Conservation (phyloP, 495 filamentous ascomycete species). For the Xylaria telfairii region DNA sequence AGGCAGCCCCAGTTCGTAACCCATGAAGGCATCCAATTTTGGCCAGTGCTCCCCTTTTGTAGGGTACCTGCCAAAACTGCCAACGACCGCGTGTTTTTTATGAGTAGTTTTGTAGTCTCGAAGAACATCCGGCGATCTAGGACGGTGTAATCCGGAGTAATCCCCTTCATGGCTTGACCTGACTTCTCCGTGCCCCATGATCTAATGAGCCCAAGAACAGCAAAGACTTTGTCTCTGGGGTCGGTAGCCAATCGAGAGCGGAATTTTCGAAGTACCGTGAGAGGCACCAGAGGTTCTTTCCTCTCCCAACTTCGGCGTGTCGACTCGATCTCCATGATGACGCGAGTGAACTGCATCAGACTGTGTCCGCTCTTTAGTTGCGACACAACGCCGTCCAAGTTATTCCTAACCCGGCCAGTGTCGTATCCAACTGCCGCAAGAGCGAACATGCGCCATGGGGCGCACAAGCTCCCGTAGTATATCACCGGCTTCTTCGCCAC, state of each 20-base stretch:
- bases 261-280: slow-evolving; percentile 33
- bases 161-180: slow-evolving; percentile 4
- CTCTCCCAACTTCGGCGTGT: slow-evolving; percentile 21
- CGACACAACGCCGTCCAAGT: slow-evolving; percentile 7
- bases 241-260: slow-evolving; percentile 31
- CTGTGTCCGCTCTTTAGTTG: slow-evolving; percentile 14
- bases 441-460: slow-evolving; percentile 27
- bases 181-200: slow-evolving; percentile 28
- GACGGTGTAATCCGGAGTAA: slow-evolving; percentile 29
- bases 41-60: slow-evolving; percentile 12
- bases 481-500: slow-evolving; percentile 21
- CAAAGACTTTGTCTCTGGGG: slow-evolving; percentile 37
- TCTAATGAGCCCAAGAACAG: slow-evolving; percentile 32
- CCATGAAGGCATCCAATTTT: slow-evolving; percentile 30
- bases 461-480: slow-evolving; percentile 24
- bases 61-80: slow-evolving; percentile 27
- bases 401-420: slow-evolving; percentile 11
- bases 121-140: slow-evolving; percentile 18
- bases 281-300: slow-evolving; percentile 22
- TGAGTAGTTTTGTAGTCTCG: slow-evolving; percentile 20
- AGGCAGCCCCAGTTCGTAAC: slow-evolving; percentile 34
- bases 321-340: slow-evolving; percentile 32
- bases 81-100: slow-evolving; percentile 25
- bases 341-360: slow-evolving; percentile 25
- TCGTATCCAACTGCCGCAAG: slow-evolving; percentile 26